Base-by-base conservation (phyloP, 1,284 basidiomycete species). In the Bondarzewia mesenterica region DNA sequence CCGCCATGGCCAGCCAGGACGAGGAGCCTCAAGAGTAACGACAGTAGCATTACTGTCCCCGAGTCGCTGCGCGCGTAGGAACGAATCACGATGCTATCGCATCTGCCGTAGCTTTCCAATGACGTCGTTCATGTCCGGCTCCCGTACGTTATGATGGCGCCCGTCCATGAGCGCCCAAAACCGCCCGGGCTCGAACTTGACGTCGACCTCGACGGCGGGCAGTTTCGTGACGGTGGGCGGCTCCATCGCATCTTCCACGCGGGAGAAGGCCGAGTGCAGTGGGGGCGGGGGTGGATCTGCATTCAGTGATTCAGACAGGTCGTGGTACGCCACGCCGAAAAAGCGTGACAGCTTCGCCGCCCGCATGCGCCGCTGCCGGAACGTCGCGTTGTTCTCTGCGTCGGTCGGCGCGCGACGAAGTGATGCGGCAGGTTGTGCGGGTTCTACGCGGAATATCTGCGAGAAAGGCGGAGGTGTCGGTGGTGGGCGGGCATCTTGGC, bases 301-400 rank as follows among this genome's bases (percentile, higher is more conserved):
- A 18, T 52, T 60, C 12, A 41, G 32, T 4, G 54, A 40, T 5
- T 27, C 27, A 1, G 60, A 63, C 29, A 80, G 62, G 53, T 79
- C 72, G 44, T 72, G 67, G 55, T 73, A 72, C 25, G 64, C 67
- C 26, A 82, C 77, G 5, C 80, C 80, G 58, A 82, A 81, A 61
- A 80, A 80, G 38, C 70, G 70, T 7, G 72, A 68, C 42, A 80
- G 62, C 59, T 81, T 81, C 48, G 71, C 73, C 18, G 71, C 74
- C 36, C 77, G 70, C n/a, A 68, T 60, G 15, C 72, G 66, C 18
- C 72, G 69, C 46, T 70, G 65, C 41, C 66, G 69, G 60, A 74
- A 73, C 26, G 61, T 51, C 12, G 48, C 47, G 8, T 3, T 22
- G 15, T 46, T 44, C 16, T 37, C 50, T 8, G 37, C 10, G 18